phyloP scores from a whole-genome alignment of 225 moss, liverwort and hornwort genomes.

The Lunularia cruciata region DNA sequence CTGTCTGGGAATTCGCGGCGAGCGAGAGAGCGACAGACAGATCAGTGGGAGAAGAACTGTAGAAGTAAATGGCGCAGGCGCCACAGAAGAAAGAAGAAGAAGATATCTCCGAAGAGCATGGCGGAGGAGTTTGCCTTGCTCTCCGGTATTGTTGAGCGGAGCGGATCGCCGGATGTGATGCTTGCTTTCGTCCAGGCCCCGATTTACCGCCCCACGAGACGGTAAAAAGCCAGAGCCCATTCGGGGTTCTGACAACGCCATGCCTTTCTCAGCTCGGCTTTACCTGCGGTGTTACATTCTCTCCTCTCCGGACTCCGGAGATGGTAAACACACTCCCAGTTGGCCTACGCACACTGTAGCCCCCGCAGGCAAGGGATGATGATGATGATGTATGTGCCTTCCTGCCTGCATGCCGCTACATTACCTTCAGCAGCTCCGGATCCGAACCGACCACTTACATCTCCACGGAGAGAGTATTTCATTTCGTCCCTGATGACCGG shows the following conservation, averaged over 20 bases:
- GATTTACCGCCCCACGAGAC: neutral
- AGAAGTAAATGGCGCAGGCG: neutral
- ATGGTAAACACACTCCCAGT: neutral
- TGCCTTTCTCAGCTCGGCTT: neutral
- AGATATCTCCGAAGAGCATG: too few species aligned
- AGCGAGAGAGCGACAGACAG: neutral
- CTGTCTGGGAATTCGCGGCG: neutral
- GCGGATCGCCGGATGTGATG: slow-evolving; percentile 2
- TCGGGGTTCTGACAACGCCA: neutral
- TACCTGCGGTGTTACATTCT: neutral
- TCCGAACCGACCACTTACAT: neutral
- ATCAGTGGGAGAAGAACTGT: neutral
- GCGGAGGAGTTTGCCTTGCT: neutral
- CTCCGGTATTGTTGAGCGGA: neutral
- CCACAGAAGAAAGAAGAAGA: neutral
- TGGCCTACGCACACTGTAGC: neutral
- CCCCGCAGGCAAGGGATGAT: neutral
- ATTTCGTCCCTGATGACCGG: neutral
- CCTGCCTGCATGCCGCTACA: too few species aligned
- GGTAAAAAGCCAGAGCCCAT: neutral
- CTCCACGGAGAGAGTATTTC: neutral
- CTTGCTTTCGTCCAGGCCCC: neutral
- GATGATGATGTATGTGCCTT: neutral
- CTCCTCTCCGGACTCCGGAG: too few species aligned
- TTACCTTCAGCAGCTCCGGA: too few species aligned